phyloP scores from a whole-genome alignment of 2,329 filamentous ascomycete genomes.

The Venturia asperata region DNA sequence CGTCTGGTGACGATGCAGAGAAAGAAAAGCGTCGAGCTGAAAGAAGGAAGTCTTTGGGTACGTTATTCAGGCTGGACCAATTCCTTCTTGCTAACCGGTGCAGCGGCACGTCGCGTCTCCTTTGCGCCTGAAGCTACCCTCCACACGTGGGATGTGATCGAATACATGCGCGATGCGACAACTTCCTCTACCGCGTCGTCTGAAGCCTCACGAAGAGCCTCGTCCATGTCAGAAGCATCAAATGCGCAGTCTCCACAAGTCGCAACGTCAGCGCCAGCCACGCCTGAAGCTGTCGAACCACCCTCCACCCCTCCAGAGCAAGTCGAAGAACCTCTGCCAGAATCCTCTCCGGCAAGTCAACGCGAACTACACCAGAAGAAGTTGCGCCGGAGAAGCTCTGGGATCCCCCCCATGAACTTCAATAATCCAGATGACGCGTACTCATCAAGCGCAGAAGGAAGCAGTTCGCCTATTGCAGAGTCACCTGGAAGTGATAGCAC shows the following conservation, averaged over 20 bases:
- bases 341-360: slow-evolving; percentile 58
- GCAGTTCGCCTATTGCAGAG: slow-evolving; percentile 36
- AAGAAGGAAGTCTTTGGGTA: slow-evolving; percentile 78
- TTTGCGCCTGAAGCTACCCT: slow-evolving; percentile 96
- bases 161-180: slow-evolving; percentile 81
- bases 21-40: slow-evolving; percentile 62
- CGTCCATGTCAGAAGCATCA: slow-evolving; percentile 45
- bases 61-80: slow-evolving; percentile 20
- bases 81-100: not conserved
- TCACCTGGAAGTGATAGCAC: slow-evolving; percentile 28
- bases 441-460: slow-evolving; percentile 73
- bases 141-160: slow-evolving; percentile 93
- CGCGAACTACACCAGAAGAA: slow-evolving; percentile 57
- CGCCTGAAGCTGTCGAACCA: slow-evolving; percentile 39
- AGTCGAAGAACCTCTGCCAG: slow-evolving; percentile 49
- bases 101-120: slow-evolving; percentile 81
- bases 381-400: slow-evolving; percentile 48
- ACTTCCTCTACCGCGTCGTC: slow-evolving; percentile 63
- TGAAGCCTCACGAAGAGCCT: slow-evolving; percentile 67
- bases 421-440: slow-evolving; percentile 58
- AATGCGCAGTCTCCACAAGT: slow-evolving; percentile 25
- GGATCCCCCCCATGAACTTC: slow-evolving; percentile 56
- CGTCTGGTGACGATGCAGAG: slow-evolving; percentile 46
- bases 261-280: slow-evolving; percentile 21
- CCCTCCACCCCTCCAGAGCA: slow-evolving; percentile 58